Evolutionary conservation across 805 yeast genomes (phyloP).

Genomic region (Suhomyces sp.): DNA sequence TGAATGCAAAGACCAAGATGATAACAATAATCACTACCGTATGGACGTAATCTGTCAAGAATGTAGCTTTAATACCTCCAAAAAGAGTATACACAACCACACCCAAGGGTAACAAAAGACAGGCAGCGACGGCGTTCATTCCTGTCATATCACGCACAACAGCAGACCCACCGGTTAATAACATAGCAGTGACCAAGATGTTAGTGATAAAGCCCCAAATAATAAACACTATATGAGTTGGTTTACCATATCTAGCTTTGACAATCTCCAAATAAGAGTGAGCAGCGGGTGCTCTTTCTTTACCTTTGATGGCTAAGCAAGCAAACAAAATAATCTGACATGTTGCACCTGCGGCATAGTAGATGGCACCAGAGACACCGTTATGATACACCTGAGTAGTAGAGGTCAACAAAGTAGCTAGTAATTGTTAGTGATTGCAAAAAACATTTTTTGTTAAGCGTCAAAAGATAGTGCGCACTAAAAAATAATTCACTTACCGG

Average conservation of each 20-base stretch:
- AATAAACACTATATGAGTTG: slow-evolving; percentile 65
- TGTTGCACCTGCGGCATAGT: slow-evolving; percentile 89
- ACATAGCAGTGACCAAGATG: slow-evolving; percentile 88
- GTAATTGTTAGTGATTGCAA: slow-evolving; percentile 23
- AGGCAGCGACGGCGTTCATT: slow-evolving; percentile 75
- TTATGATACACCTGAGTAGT: slow-evolving; percentile 72
- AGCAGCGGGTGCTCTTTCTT: slow-evolving; percentile 85
- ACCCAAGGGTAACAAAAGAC: slow-evolving; percentile 80
- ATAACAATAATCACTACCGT: slow-evolving; percentile 65
- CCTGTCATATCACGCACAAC: slow-evolving; percentile 80
- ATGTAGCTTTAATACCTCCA: slow-evolving; percentile 47
- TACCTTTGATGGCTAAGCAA: slow-evolving; percentile 82
- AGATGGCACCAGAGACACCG: slow-evolving; percentile 79
- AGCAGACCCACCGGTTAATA: slow-evolving; percentile 87
- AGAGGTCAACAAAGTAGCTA: slow-evolving; percentile 60
- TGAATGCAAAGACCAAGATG: slow-evolving; percentile 76
- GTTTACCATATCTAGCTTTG: slow-evolving; percentile 74
- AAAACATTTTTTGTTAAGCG: background rate
- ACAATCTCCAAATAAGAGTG: slow-evolving; percentile 89
- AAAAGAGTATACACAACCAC: slow-evolving; percentile 47
- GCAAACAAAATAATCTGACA: slow-evolving; percentile 87
- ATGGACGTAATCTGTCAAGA: slow-evolving; percentile 44
- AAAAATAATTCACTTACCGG: slow-evolving; percentile 24
- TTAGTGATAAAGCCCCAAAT: slow-evolving; percentile 87
- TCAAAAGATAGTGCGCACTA: background rate